Percentiles rank a stretch among this genome's conserved stretches.
phyloP scores from a whole-genome alignment of 805 yeast species.

The Zygosaccharomyces siamensis region DNA sequence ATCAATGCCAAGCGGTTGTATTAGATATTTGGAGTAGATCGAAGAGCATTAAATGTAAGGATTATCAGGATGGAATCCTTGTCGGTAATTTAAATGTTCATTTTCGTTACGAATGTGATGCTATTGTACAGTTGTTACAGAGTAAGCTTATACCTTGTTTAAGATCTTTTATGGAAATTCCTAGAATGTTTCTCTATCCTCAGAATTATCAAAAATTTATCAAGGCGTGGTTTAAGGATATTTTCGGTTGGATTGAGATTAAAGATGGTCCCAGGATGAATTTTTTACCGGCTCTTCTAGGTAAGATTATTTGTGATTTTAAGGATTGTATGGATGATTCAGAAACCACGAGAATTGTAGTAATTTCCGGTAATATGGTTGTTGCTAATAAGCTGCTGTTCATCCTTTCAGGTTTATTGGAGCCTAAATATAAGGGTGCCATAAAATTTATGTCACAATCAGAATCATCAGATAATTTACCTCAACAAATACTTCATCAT shows the following conservation, averaged over 20 bases:
- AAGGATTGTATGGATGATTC: conserved; percentile 19
- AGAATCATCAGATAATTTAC: conserved; percentile 2
- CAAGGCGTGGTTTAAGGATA: conserved; percentile 38
- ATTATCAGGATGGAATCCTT: conserved; percentile 7
- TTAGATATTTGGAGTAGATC: conserved; percentile 3
- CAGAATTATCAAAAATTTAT: conserved; percentile 27
- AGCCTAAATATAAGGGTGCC: conserved; percentile 30
- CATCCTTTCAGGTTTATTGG: conserved; percentile 47
- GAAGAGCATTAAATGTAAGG: background rate
- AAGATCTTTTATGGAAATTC: conserved; percentile 31
- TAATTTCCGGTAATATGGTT: conserved; percentile 55
- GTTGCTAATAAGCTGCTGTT: conserved; percentile 57
- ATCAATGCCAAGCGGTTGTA: conserved; percentile 28
- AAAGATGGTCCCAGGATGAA: conserved; percentile 38
- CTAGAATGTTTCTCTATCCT: conserved; percentile 37
- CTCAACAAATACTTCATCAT: background rate
- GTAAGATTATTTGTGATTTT: conserved; percentile 27
- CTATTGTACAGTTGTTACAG: conserved; percentile 27
- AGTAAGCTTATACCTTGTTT: conserved; percentile 31
- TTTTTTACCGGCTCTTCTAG: conserved; percentile 28
- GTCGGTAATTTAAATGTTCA: conserved; percentile 17
- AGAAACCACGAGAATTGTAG: conserved; percentile 46
- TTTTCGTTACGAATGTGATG: conserved; percentile 22
- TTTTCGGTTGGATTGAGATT: conserved; percentile 40
- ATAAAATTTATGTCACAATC: conserved; percentile 14